phyloP scores from a whole-genome alignment of 768 basidiomycete genomes.

The Hericium coralloides region DNA sequence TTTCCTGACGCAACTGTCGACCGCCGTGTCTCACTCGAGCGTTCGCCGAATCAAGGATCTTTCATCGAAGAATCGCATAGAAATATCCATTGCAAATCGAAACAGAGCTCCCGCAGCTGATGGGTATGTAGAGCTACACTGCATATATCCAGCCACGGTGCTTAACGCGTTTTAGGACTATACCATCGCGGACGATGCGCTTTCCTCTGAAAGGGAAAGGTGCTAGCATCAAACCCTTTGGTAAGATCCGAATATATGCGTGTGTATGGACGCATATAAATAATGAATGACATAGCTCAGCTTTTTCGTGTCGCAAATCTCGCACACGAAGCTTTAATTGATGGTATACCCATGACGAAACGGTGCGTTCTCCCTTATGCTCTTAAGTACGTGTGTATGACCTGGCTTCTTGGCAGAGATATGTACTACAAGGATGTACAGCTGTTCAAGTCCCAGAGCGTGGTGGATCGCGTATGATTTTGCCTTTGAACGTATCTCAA shows the following conservation, averaged over 20 bases:
- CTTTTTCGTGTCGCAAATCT: conserved; percentile 57
- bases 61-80: conserved; percentile 10
- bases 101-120: conserved; percentile 19
- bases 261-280: not conserved
- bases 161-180: conserved; percentile 8
- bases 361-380: conserved; percentile 2
- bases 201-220: conserved; percentile 30
- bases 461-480: conserved; percentile 61
- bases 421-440: conserved; percentile 80
- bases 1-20: conserved; percentile 16
- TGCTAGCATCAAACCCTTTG: conserved; percentile 33
- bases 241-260: conserved; percentile 18
- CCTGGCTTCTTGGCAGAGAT: conserved; percentile 42
- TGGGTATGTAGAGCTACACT: conserved; percentile 19
- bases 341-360: conserved; percentile 33
- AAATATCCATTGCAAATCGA: conserved; percentile 28
- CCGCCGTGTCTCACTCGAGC: conserved; percentile 3
- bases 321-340: conserved; percentile 57
- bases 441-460: conserved; percentile 69
- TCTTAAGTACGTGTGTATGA: not conserved
- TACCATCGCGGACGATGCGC: conserved; percentile 19
- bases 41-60: conserved; percentile 9
- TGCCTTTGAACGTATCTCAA: not conserved
- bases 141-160: not conserved
- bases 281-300: conserved; percentile 40